These are phyloP conservation scores for Aegilops speltoides DNA, from an alignment of 176 grass and related monocot genomes.

Conservation along the genomic window DNA sequence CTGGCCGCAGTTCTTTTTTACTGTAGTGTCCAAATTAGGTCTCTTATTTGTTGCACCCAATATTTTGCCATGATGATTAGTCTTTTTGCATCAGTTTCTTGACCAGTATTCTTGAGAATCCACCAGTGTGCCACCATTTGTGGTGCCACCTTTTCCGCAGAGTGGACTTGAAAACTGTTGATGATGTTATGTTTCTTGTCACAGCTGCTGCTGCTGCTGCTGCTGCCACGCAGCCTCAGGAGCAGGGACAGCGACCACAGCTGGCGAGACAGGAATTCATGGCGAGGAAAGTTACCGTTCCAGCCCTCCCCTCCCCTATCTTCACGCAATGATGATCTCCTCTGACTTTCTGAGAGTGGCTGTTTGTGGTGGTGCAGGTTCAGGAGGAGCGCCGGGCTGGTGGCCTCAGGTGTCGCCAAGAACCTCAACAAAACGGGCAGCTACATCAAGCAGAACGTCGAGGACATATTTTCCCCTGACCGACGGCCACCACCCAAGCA, in stretches of 20 bases:
- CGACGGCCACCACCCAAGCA: conserved; percentile 66
- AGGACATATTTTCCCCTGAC: conserved; percentile 75
- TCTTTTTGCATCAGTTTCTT: too few species aligned
- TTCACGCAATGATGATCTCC: background rate
- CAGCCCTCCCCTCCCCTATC: background rate
- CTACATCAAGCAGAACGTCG: conserved; percentile 78
- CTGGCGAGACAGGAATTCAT: conserved; percentile 51
- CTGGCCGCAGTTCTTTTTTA: background rate
- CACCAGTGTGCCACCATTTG: background rate
- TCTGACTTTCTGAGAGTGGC: conserved; percentile 17
- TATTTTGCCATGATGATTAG: conserved; percentile 15
- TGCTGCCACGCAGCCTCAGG: background rate
- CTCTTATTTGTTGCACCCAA: background rate
- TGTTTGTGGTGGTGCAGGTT: conserved; percentile 51
- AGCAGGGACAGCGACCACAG: conserved; percentile 40
- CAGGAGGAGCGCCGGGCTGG: conserved; percentile 73
- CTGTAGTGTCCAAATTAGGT: background rate
- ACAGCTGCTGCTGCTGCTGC: conserved; percentile 16
- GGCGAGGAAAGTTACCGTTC: conserved; percentile 50
- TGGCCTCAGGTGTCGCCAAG: conserved; percentile 72
- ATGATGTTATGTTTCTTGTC: background rate
- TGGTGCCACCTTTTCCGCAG: background rate
- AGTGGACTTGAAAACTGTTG: background rate
- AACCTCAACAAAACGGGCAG: conserved; percentile 63
- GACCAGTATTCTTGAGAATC: background rate